phyloP scores from a whole-genome alignment of 1,284 basidiomycete species.

The Xerocomus amazonicus region DNA sequence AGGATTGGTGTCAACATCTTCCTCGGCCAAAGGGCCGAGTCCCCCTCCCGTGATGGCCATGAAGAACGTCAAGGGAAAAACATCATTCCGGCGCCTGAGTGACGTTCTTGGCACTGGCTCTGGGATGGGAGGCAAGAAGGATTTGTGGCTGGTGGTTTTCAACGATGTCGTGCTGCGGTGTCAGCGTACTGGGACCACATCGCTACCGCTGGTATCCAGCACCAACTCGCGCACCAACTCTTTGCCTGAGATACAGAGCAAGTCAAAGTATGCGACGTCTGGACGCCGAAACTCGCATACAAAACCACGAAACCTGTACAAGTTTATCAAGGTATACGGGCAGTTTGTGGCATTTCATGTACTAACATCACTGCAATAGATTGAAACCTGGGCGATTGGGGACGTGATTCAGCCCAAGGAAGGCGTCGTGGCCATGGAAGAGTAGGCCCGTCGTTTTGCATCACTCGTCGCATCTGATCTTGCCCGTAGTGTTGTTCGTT shows the following conservation, averaged over 20 bases:
- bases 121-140: constrained; percentile 72
- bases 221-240: constrained; percentile 66
- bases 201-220: constrained; percentile 76
- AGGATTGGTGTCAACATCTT: constrained; percentile 22
- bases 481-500: constrained; percentile 59
- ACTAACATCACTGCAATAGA: constrained; percentile 41
- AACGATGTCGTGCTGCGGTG: constrained; percentile 94
- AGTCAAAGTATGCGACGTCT: constrained; percentile 75
- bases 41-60: constrained; percentile 51
- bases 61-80: constrained; percentile 69
- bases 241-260: constrained; percentile 74
- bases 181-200: constrained; percentile 86
- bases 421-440: constrained; percentile 80
- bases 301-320: constrained; percentile 86
- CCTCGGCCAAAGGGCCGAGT: constrained; percentile 41
- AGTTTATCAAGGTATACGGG: constrained; percentile 68
- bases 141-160: constrained; percentile 92
- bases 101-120: constrained; percentile 63
- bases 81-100: constrained; percentile 80
- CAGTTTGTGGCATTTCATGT: constrained; percentile 6
- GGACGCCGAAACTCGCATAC: constrained; percentile 69
- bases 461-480: constrained; percentile 6
- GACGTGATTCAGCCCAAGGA: constrained; percentile 67
- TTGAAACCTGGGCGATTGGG: constrained; percentile 86
- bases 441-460: constrained; percentile 51